Percentiles rank a stretch among this genome's conserved stretches.
Evolutionary conservation across 345 rosid species (phyloP).

Genomic region (Populus pruinosa): DNA sequence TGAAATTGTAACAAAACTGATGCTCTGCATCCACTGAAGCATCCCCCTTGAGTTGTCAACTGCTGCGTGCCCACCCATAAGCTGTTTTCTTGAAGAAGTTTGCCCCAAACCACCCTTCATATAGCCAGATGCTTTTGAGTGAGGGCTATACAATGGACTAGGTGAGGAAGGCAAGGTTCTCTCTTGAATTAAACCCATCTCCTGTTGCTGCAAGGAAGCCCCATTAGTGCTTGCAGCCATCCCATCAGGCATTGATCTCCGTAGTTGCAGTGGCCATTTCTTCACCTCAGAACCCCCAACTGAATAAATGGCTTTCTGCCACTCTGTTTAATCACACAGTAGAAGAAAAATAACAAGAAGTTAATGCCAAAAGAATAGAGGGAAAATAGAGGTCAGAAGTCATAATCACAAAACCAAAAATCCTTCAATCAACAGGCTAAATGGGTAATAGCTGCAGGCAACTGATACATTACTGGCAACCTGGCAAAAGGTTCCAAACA

Average conservation of each 20-base stretch:
- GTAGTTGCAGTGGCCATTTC: conserved; percentile 91
- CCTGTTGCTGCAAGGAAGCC: conserved; percentile 79
- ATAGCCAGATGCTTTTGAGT: conserved; percentile 73
- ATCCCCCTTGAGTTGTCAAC: conserved; percentile 77
- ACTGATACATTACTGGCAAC: background rate
- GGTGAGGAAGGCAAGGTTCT: conserved; percentile 83
- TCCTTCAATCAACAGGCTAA: background rate
- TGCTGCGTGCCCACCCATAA: conserved; percentile 58
- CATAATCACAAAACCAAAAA: background rate
- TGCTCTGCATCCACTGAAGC: conserved; percentile 97
- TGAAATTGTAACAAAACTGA: conserved; percentile 78
- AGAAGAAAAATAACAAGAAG: conserved; percentile 13
- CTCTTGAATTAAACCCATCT: conserved; percentile 87
- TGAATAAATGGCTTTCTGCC: conserved; percentile 96
- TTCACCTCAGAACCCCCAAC: conserved; percentile 89
- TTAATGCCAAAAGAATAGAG: conserved; percentile 4
- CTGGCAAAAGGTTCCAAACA: background rate
- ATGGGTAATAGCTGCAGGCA: background rate
- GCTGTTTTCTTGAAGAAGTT: conserved; percentile 72
- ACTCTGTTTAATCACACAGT: conserved; percentile 53
- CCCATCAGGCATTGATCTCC: conserved; percentile 81
- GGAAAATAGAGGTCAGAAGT: background rate
- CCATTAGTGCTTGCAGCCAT: conserved; percentile 68
- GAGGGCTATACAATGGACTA: conserved; percentile 75
- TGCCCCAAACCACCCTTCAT: conserved; percentile 88